Conservation (phyloP, 441 rosid species). For the Mallotus japonicus region DNA sequence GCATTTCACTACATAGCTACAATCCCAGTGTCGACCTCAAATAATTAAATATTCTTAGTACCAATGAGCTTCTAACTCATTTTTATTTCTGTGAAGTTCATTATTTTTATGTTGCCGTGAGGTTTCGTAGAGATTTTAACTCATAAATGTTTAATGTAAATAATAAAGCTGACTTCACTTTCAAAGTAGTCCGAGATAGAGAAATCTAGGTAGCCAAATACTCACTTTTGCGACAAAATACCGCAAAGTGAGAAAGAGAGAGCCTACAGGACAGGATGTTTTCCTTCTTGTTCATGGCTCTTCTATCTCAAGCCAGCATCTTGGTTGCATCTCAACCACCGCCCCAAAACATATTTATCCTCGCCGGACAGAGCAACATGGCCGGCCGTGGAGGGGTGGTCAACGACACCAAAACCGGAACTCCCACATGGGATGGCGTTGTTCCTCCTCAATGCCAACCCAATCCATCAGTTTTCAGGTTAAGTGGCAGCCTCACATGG, state of each 20-base stretch:
- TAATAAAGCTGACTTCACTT: slow-evolving; percentile 22
- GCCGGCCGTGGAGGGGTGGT: slow-evolving; percentile 88
- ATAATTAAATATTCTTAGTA: no score
- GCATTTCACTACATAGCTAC: no score
- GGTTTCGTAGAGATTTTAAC: no score
- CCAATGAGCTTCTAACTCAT: no score
- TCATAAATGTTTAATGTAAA: not conserved
- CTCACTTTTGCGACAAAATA: slow-evolving; percentile 20
- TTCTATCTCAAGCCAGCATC: slow-evolving; percentile 22
- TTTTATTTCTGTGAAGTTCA: no score
- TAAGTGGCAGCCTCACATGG: slow-evolving; percentile 56
- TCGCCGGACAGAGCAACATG: slow-evolving; percentile 96
- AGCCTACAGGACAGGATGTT: slow-evolving; percentile 26
- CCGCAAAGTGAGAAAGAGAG: slow-evolving; percentile 24
- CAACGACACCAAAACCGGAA: slow-evolving; percentile 42
- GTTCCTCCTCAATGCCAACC: slow-evolving; percentile 65
- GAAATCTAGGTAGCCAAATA: not conserved
- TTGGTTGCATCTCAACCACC: slow-evolving; percentile 26
- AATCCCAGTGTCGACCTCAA: no score
- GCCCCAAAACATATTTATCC: slow-evolving; percentile 45
- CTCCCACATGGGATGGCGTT: slow-evolving; percentile 59
- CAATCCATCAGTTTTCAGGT: slow-evolving; percentile 60
- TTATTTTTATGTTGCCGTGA: no score
- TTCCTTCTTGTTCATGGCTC: slow-evolving; percentile 25
- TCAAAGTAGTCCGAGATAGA: not conserved